A percentile compares a stretch with the other conserved stretches of the same genome.
phyloP scores from a whole-genome alignment of 495 filamentous ascomycete species.

The Hyaloscypha finlandica region DNA sequence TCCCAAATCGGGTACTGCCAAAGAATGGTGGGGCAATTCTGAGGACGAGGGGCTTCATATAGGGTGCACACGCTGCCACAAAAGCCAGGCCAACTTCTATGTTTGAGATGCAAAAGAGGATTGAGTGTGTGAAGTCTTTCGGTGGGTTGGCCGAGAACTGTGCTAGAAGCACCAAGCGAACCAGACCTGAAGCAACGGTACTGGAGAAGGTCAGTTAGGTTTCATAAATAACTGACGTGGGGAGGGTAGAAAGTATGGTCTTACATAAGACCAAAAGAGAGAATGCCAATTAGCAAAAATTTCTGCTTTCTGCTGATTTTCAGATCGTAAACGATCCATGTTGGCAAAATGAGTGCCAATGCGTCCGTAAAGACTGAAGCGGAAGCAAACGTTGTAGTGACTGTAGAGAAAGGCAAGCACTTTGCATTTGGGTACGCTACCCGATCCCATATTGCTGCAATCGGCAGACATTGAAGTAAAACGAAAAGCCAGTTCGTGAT shows the following conservation, averaged over 20 bases:
- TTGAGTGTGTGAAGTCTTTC: slow-evolving; percentile 7
- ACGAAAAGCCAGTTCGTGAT: neutral
- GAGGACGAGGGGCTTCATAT: slow-evolving; percentile 10
- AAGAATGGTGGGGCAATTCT: neutral
- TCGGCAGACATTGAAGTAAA: slow-evolving; percentile 13
- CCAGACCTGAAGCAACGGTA: slow-evolving; percentile 10
- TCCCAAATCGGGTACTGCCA: too few species aligned
- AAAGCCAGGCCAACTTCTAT: slow-evolving; percentile 16
- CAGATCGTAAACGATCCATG: slow-evolving; percentile 48
- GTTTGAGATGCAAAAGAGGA: slow-evolving; percentile 11
- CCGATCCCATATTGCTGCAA: slow-evolving; percentile 6
- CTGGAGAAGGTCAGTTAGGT: neutral
- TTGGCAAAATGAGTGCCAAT: slow-evolving; percentile 48
- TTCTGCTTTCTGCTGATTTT: slow-evolving; percentile 47
- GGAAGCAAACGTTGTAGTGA: slow-evolving; percentile 27
- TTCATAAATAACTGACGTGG: too few species aligned
- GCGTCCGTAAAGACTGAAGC: slow-evolving; percentile 51
- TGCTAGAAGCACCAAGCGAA: slow-evolving; percentile 9
- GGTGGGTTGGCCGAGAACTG: neutral
- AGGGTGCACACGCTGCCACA: slow-evolving; percentile 11
- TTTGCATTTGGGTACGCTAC: slow-evolving; percentile 3
- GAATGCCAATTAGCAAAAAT: slow-evolving; percentile 44
- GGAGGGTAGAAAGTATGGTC: too few species aligned
- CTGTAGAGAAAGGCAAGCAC: neutral
- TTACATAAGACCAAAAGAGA: slow-evolving; percentile 34